These are phyloP conservation scores for Dioscorea alata DNA, from an alignment of 106 monocot genomes.

Conservation along the genomic window DNA sequence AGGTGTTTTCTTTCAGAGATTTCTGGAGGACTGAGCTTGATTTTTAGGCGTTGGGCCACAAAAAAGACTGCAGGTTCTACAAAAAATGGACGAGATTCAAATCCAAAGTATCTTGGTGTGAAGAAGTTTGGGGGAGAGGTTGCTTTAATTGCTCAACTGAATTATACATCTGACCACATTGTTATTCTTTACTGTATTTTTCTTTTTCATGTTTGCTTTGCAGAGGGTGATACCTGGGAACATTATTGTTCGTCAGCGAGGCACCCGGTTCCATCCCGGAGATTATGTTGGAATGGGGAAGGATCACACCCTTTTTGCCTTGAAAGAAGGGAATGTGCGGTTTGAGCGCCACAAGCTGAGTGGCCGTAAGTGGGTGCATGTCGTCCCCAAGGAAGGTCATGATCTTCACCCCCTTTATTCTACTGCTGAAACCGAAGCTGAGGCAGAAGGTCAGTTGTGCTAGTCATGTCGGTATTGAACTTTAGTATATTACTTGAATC, in stretches of 20 bases:
- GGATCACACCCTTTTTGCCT: conserved; percentile 84
- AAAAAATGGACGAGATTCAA: conserved; percentile 87
- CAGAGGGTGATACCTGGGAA: conserved; percentile 94
- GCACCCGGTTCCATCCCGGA: conserved; percentile 85
- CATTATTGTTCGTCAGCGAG: conserved; percentile 91
- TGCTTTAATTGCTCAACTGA: not conserved
- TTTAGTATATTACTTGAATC: too few relatives aligned
- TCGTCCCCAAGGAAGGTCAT: conserved; percentile 78
- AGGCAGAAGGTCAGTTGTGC: conserved; percentile 2
- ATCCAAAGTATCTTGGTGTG: conserved; percentile 79
- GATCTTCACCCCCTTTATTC: conserved; percentile 75
- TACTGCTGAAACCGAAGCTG: conserved; percentile 14
- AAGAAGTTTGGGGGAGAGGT: conserved; percentile 99
- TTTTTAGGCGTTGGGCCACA: conserved; percentile 91
- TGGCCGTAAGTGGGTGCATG: conserved; percentile 89
- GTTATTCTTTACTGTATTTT: not conserved
- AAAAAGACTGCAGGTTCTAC: conserved; percentile 91
- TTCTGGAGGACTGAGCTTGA: conserved; percentile 60
- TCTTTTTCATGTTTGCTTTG: not conserved
- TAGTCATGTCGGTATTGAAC: not conserved
- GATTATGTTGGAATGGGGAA: conserved; percentile 93
- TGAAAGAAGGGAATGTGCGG: conserved; percentile 88
- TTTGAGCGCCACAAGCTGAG: conserved; percentile 85
- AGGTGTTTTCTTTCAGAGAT: conserved; percentile 39
- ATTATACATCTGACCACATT: too few relatives aligned